A percentile compares a stretch with the other conserved stretches of the same genome.
These are phyloP conservation scores for Immersiporthe knoxdaviesiana DNA, from an alignment of 2,329 filamentous ascomycete genomes.

Conservation along the genomic window DNA sequence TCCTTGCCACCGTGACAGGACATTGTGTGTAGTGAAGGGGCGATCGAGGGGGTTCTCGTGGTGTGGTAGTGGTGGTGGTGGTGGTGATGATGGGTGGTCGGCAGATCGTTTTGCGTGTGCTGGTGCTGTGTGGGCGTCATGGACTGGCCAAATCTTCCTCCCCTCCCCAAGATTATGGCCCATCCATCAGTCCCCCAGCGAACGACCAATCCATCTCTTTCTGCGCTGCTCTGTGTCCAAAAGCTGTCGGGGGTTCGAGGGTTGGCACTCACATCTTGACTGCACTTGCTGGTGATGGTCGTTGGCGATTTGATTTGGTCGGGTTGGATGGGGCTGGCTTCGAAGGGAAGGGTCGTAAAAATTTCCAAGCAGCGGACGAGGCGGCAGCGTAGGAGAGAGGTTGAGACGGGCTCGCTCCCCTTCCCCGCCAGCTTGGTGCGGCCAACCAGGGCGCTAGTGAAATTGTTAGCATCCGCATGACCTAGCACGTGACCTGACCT, in stretches of 20 bases:
- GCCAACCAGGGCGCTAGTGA: conserved; percentile 18
- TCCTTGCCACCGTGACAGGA: not conserved
- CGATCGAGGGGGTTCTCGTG: conserved; percentile 11
- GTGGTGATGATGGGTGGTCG: conserved; percentile 3
- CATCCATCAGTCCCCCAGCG: conserved; percentile 25
- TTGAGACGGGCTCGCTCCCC: conserved; percentile 17
- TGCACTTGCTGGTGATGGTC: conserved; percentile 43
- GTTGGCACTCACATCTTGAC: conserved; percentile 45
- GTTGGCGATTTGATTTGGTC: conserved; percentile 34
- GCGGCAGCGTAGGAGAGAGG: conserved; percentile 26
- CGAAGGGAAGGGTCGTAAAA: conserved; percentile 31
- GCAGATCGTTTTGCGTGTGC: conserved; percentile 12
- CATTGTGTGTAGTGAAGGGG: conserved; percentile 16
- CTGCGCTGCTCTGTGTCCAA: conserved; percentile 13
- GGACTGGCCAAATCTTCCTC: conserved; percentile 10
- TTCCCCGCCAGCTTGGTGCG: conserved; percentile 23
- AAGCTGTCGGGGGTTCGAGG: conserved; percentile 25
- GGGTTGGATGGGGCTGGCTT: conserved; percentile 29
- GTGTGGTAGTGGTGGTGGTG: conserved; percentile 13
- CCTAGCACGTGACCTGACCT: conserved; percentile 23
- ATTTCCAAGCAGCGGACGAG: conserved; percentile 28
- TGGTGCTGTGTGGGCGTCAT: conserved; percentile 22
- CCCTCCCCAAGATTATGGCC: conserved; percentile 12
- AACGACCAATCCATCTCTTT: conserved; percentile 21
- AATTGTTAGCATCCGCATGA: conserved; percentile 30